phyloP scores from a whole-genome alignment of 768 basidiomycete genomes.

The Tylopilus felleus region DNA sequence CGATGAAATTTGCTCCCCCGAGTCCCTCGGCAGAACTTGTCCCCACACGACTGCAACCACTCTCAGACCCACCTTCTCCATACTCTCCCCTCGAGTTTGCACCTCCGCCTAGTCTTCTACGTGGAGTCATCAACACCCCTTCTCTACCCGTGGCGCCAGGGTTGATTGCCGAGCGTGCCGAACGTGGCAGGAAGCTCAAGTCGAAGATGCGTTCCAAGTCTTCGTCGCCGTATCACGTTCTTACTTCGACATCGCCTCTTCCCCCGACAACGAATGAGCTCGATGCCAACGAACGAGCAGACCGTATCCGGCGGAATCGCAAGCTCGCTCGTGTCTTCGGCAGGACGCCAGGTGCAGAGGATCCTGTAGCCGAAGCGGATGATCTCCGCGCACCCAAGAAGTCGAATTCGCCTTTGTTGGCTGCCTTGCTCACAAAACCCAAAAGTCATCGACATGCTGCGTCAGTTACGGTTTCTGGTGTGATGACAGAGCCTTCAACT shows the following conservation, averaged over 20 bases:
- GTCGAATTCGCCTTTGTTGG: slow-evolving; percentile 23
- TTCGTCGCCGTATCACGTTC: slow-evolving; percentile 25
- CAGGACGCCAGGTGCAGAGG: slow-evolving; percentile 52
- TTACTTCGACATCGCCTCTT: slow-evolving; percentile 23
- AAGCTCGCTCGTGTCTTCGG: slow-evolving; percentile 84
- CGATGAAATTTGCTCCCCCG: slow-evolving; percentile 29
- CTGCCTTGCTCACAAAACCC: slow-evolving; percentile 30
- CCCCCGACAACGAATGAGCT: slow-evolving; percentile 71
- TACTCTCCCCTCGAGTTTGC: slow-evolving; percentile 33
- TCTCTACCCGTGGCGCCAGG: slow-evolving; percentile 47
- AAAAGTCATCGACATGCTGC: slow-evolving; percentile 31
- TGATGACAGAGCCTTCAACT: slow-evolving; percentile 22
- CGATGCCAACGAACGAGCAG: slow-evolving; percentile 60
- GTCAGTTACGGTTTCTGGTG: slow-evolving; percentile 26
- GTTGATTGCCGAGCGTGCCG: slow-evolving; percentile 43
- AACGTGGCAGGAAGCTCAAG: slow-evolving; percentile 25
- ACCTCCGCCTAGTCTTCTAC: slow-evolving; percentile 14
- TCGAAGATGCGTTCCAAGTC: slow-evolving; percentile 28
- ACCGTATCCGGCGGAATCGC: slow-evolving; percentile 66
- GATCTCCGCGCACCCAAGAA: slow-evolving; percentile 23
- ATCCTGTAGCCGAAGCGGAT: slow-evolving; percentile 24
- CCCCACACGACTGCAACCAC: slow-evolving; percentile 12
- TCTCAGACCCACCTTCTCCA: slow-evolving; percentile 26
- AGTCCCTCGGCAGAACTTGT: slow-evolving; percentile 20
- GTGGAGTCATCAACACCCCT: slow-evolving; percentile 31